Conservation (phyloP, 2,329 filamentous ascomycete genomes). For the Cryphonectria parasitica region DNA sequence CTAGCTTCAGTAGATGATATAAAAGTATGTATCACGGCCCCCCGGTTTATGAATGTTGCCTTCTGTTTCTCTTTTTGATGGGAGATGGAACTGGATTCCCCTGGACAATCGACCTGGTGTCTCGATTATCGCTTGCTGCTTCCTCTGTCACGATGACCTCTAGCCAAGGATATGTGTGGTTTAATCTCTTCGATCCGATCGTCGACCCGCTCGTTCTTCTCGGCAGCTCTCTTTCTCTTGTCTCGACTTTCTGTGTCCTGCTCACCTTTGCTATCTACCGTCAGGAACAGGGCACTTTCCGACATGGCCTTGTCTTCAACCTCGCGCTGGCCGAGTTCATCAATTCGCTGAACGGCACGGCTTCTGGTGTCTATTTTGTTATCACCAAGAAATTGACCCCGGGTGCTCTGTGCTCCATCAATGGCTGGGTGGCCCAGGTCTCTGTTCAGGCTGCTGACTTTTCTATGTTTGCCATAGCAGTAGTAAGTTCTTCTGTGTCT, state of each 20-base stretch:
- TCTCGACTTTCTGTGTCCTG: slow-evolving; percentile 6
- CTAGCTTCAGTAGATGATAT: slow-evolving; percentile 3
- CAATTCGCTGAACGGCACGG: slow-evolving; percentile 47
- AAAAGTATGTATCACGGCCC: not conserved
- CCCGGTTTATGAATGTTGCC: not conserved
- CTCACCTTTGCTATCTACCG: slow-evolving; percentile 12
- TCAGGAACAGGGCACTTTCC: slow-evolving; percentile 6
- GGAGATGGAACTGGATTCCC: slow-evolving; percentile 11
- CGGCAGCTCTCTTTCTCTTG: slow-evolving; percentile 9
- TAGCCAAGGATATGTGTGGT: slow-evolving; percentile 1
- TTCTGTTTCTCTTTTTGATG: not conserved
- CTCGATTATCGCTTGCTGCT: not conserved
- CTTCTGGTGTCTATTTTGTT: slow-evolving; percentile 44
- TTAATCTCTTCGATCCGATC: slow-evolving; percentile 10
- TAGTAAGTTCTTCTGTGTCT: slow-evolving; percentile 34
- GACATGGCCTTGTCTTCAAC: slow-evolving; percentile 12
- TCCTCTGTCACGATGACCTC: not conserved
- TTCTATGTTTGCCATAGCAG: slow-evolving; percentile 49
- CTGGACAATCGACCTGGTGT: slow-evolving; percentile 3
- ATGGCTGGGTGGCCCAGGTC: slow-evolving; percentile 50
- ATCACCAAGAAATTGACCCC: slow-evolving; percentile 34
- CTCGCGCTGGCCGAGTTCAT: slow-evolving; percentile 39
- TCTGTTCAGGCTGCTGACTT: slow-evolving; percentile 49
- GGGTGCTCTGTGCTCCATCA: slow-evolving; percentile 43
- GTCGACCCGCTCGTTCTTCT: slow-evolving; percentile 14